These are phyloP conservation scores for Cladosporium phlei DNA, from an alignment of 2,329 filamentous ascomycete species.

Conservation along the genomic window DNA sequence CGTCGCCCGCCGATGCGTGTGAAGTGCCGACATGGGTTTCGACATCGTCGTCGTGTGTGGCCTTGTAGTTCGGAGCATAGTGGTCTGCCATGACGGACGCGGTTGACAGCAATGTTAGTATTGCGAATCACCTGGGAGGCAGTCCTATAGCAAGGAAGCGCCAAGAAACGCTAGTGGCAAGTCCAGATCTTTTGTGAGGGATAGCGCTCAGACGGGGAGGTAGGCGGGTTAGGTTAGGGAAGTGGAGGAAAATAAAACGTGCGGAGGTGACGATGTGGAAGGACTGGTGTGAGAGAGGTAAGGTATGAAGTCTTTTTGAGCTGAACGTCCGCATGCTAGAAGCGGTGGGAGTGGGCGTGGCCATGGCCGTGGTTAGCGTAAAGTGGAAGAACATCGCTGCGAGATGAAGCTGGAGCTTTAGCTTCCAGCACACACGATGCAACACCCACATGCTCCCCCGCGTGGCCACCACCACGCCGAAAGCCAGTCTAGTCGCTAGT, in stretches of 20 bases:
- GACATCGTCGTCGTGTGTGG: conserved; percentile 18
- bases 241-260: too few relatives aligned
- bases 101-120: too few relatives aligned
- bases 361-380: conserved; percentile 4
- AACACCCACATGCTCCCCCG: too few relatives aligned
- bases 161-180: conserved; percentile 10
- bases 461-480: too few relatives aligned
- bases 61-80: conserved; percentile 1
- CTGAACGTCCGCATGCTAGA: not conserved
- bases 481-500: too few relatives aligned
- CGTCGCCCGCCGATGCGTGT: conserved; percentile 27
- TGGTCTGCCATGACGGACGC: conserved; percentile 7
- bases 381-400: conserved; percentile 13
- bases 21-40: conserved; percentile 20
- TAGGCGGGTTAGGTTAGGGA: not conserved
- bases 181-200: conserved; percentile 2
- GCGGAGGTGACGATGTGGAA: too few relatives aligned
- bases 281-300: not conserved
- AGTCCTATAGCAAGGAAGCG: not conserved
- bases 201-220: not conserved
- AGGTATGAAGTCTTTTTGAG: conserved; percentile 11
- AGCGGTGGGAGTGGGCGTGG: conserved; percentile 14
- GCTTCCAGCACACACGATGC: too few relatives aligned
- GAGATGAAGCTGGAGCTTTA: too few relatives aligned
- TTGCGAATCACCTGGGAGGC: not conserved